Conservation (phyloP, 345 rosid species). For the Lumnitzera littorea region DNA sequence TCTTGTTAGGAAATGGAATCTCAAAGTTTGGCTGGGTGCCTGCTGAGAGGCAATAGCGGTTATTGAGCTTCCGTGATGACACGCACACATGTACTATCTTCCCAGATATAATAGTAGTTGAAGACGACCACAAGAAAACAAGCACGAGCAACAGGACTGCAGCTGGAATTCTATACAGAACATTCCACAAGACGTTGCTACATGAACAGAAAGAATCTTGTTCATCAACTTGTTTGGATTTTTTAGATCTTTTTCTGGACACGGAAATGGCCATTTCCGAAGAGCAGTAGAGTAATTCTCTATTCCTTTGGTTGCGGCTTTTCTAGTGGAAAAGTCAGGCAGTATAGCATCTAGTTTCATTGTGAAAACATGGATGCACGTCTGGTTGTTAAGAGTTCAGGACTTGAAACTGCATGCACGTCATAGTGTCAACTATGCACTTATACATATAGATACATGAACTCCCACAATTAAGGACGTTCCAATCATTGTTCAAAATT, state of each 20-base stretch:
- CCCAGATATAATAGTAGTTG: constrained; percentile 62
- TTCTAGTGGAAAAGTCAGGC: constrained; percentile 18
- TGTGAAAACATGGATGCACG: constrained; percentile 44
- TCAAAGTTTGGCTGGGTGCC: constrained; percentile 52
- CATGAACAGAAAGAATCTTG: constrained; percentile 5
- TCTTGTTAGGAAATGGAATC: constrained; percentile 23
- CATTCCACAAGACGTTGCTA: constrained; percentile 17
- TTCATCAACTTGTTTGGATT: constrained; percentile 16
- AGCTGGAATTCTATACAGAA: constrained; percentile 41
- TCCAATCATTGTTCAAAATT: no score
- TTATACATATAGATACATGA: not conserved
- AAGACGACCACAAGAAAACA: constrained; percentile 61
- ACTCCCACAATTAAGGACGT: not conserved
- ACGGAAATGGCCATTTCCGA: constrained; percentile 43
- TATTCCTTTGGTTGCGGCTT: constrained; percentile 15
- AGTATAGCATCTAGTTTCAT: not conserved
- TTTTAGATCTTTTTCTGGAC: constrained; percentile 41
- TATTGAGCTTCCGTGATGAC: constrained; percentile 71
- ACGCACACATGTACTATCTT: constrained; percentile 59
- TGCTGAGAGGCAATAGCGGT: constrained; percentile 77
- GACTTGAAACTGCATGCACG: constrained; percentile 32
- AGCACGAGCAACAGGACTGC: constrained; percentile 37
- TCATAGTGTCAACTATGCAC: constrained; percentile 7
- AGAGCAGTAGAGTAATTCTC: not conserved
- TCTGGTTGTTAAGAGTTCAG: constrained; percentile 6